Percentiles rank a stretch among this genome's conserved stretches.
Conservation (phyloP, 1,284 basidiomycete genomes). For the Irpex sp. region DNA sequence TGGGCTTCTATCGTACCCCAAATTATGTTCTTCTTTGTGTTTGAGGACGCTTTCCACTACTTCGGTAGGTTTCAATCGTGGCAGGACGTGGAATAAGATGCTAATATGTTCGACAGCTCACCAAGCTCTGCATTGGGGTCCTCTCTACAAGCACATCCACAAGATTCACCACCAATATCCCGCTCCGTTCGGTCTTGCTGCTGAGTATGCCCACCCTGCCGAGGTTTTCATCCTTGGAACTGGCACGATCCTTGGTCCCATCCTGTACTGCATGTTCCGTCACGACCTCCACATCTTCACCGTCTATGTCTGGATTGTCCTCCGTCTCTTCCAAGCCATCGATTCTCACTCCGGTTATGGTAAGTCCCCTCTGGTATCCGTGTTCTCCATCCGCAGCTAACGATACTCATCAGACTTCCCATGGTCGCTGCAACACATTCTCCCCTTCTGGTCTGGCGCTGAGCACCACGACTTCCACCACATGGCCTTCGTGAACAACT, state of each 20-base stretch:
- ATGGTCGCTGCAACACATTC: conserved; percentile 92
- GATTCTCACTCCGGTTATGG: conserved; percentile 97
- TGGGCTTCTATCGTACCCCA: conserved; percentile 73
- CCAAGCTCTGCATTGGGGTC: conserved; percentile 85
- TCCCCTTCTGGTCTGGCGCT: conserved; percentile 98
- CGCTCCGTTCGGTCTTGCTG: conserved; percentile 95
- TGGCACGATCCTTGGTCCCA: conserved; percentile 85
- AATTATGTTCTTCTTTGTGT: conserved; percentile 89
- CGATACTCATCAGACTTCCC: conserved; percentile 70
- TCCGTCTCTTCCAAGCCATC: conserved; percentile 96
- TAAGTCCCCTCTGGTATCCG: conserved; percentile 30
- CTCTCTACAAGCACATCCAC: conserved; percentile 96
- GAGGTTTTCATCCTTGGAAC: conserved; percentile 90
- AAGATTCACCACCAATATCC: conserved; percentile 98
- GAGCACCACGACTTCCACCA: conserved; percentile 99
- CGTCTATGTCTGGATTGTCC: conserved; percentile 91
- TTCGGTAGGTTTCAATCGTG: conserved; percentile 44
- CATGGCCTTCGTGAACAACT: conserved; percentile 90
- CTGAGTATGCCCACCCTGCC: conserved; percentile 95
- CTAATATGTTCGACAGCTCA: conserved; percentile 57
- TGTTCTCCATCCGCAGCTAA: background rate
- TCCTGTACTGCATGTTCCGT: conserved; percentile 79
- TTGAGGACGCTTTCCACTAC: conserved; percentile 94
- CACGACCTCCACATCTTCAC: conserved; percentile 85
- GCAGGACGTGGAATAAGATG: conserved; percentile 13